These are phyloP conservation scores for Trichophyton rubrum DNA, from an alignment of 2,329 filamentous ascomycete species.

Conservation along the genomic window DNA sequence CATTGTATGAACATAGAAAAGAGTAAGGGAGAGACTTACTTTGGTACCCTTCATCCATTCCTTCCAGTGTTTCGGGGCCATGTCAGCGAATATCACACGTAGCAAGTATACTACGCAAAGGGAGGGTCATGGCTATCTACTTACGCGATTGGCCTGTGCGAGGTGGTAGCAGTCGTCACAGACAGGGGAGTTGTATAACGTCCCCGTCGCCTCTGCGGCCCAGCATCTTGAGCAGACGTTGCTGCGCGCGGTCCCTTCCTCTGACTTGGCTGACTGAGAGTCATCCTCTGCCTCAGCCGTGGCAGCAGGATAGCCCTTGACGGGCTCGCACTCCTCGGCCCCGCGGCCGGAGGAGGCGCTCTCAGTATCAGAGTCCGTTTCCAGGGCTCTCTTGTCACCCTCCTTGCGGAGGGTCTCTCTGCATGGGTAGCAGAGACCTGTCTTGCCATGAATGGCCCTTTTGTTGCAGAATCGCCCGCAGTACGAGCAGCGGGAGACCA, in stretches of 20 bases:
- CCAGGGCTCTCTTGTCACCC: slow-evolving; percentile 2
- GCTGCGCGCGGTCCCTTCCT: not conserved
- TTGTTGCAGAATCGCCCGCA: slow-evolving; percentile 13
- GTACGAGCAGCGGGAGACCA: slow-evolving; percentile 14
- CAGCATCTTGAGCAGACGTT: slow-evolving; percentile 15
- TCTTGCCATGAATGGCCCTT: slow-evolving; percentile 5
- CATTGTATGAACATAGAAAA: not conserved
- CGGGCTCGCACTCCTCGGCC: not conserved
- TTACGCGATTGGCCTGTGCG: slow-evolving; percentile 14
- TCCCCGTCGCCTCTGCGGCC: slow-evolving; percentile 14
- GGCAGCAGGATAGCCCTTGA: not conserved
- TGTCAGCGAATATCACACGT: not conserved
- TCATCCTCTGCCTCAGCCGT: slow-evolving; percentile 8
- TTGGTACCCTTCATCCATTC: slow-evolving; percentile 5
- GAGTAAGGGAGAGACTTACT: not conserved
- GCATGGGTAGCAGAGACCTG: slow-evolving; percentile 12
- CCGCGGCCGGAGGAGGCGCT: not conserved
- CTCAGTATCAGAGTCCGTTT: slow-evolving; percentile 5
- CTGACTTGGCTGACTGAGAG: slow-evolving; percentile 3
- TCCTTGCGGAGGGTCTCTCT: slow-evolving; percentile 9
- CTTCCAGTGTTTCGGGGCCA: not conserved
- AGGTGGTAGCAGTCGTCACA: slow-evolving; percentile 13
- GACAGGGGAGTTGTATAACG: slow-evolving; percentile 15
- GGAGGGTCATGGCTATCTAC: not conserved
- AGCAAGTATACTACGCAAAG: slow-evolving; percentile 1